Conservation (phyloP, 106 monocot genomes). For the Gastrodia elata region DNA sequence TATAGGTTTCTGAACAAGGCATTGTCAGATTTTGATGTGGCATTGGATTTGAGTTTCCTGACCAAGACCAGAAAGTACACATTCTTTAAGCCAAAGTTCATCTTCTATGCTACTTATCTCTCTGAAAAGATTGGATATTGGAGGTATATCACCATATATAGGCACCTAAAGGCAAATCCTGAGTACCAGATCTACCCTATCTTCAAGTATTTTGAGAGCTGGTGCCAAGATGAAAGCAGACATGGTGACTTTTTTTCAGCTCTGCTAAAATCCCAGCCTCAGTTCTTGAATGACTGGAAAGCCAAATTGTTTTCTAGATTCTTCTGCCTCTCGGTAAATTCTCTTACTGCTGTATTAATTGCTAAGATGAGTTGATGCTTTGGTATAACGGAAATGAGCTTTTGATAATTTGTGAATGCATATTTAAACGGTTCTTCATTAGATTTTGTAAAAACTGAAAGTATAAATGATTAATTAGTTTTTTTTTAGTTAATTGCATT, state of each 20-base stretch:
- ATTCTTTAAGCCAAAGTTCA: conserved; percentile 99
- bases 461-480: no score
- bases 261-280: conserved; percentile 92
- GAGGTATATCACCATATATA: conserved; percentile 96
- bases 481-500: no score
- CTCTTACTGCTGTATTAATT: not conserved
- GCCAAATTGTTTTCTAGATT: conserved; percentile 92
- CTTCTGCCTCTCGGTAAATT: conserved; percentile 94
- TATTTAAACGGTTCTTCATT: no score
- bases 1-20: conserved; percentile 96
- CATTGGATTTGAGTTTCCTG: conserved; percentile 83
- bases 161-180: conserved; percentile 87
- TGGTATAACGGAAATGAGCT: no score
- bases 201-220: conserved; percentile 99
- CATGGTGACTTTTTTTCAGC: conserved; percentile 98
- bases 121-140: conserved; percentile 99
- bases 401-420: no score
- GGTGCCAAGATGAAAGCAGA: conserved; percentile 99
- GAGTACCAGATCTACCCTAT: conserved; percentile 91
- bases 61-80: conserved; percentile 98
- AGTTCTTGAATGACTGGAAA: conserved; percentile 99
- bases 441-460: no score
- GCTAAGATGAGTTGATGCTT: no score
- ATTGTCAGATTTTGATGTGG: conserved; percentile 92
- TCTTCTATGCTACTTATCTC: conserved; percentile 90